phyloP scores from a whole-genome alignment of 805 yeast genomes.

The Brettanomyces bruxellensis region DNA sequence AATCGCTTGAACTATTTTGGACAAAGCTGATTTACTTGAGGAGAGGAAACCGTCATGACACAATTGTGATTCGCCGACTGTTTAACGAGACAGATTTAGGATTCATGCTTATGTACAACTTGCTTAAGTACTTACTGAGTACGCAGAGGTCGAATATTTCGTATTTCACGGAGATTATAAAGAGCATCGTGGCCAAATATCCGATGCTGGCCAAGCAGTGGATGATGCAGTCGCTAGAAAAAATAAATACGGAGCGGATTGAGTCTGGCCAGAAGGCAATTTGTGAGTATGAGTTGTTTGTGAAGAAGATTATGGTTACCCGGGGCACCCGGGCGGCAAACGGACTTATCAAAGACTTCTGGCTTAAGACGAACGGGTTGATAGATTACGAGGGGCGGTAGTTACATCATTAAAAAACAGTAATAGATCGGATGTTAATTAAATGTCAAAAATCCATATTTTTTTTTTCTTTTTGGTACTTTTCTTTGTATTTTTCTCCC shows the following conservation, averaged over 20 bases:
- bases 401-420: not conserved
- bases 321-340: constrained; percentile 59
- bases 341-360: constrained; percentile 47
- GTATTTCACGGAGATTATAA: constrained; percentile 41
- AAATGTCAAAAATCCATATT: not conserved
- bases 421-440: not conserved
- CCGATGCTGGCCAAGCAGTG: constrained; percentile 37
- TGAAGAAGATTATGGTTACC: constrained; percentile 49
- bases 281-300: constrained; percentile 31
- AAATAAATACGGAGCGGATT: constrained; percentile 20
- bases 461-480: too few species aligned
- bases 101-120: constrained; percentile 25
- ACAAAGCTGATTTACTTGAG: constrained; percentile 33
- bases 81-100: constrained; percentile 23
- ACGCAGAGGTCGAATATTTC: constrained; percentile 53
- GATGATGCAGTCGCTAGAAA: constrained; percentile 27
- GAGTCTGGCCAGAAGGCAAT: constrained; percentile 17
- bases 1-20: constrained; percentile 51
- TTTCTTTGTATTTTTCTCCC: not conserved
- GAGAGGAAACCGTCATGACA: constrained; percentile 33
- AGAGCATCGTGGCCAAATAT: constrained; percentile 29
- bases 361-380: constrained; percentile 55
- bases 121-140: constrained; percentile 38
- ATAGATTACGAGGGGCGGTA: constrained; percentile 26
- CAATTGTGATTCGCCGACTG: constrained; percentile 14